These are phyloP conservation scores for Bassia scoparia DNA, from an alignment of 148 eudicot genomes.

Conservation along the genomic window DNA sequence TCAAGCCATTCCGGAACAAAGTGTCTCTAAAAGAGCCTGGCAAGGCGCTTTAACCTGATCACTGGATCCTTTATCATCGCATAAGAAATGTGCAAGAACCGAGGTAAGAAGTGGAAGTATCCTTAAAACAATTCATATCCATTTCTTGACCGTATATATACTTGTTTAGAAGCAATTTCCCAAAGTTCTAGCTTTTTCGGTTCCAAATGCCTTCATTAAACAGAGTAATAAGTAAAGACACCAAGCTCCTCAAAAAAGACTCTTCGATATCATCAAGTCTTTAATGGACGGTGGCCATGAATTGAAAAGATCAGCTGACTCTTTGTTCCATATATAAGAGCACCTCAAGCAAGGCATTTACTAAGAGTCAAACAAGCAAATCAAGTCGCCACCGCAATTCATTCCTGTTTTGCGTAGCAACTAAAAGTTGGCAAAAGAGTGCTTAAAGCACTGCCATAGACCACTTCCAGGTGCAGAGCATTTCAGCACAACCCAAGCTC, in stretches of 20 bases:
- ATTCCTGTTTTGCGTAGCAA: conserved; percentile 35
- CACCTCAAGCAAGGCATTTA: conserved; percentile 65
- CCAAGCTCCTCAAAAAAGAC: conserved; percentile 72
- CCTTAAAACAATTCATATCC: conserved; percentile 56
- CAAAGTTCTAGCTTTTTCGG: conserved; percentile 49
- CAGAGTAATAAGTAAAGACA: conserved; percentile 47
- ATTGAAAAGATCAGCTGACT: conserved; percentile 40
- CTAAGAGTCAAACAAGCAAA: conserved; percentile 44
- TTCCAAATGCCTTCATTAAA: conserved; percentile 62
- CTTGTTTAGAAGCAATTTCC: conserved; percentile 50
- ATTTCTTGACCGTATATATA: conserved; percentile 59
- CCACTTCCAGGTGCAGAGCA: conserved; percentile 95
- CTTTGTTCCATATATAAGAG: conserved; percentile 60
- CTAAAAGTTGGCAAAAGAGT: conserved; percentile 66
- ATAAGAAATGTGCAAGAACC: conserved; percentile 56
- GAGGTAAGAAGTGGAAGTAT: conserved; percentile 58
- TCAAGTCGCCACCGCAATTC: conserved; percentile 20
- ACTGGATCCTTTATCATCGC: conserved; percentile 22
- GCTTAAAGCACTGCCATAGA: conserved; percentile 58
- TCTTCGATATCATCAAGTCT: conserved; percentile 60
- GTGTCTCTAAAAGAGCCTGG: conserved; percentile 35
- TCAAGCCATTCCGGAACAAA: conserved; percentile 69
- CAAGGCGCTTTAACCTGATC: conserved; percentile 29
- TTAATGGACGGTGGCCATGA: conserved; percentile 54
- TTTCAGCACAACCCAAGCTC: conserved; percentile 95